phyloP scores from a whole-genome alignment of 129 eudicot genomes.

The Flaveria ramosissima region DNA sequence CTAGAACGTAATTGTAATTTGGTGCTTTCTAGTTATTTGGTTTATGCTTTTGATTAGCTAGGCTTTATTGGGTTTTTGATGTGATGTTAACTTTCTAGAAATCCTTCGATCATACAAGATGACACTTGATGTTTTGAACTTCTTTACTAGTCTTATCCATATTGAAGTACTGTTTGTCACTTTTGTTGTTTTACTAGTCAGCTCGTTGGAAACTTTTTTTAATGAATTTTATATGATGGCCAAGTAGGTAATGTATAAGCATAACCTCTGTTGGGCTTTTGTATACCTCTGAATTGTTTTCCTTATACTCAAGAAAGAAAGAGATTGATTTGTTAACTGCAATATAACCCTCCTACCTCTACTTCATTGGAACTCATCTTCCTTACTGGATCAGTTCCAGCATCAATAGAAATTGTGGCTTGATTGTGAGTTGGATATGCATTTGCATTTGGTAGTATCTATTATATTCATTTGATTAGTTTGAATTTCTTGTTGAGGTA shows the following conservation, averaged over 20 bases:
- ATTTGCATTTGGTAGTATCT: no score
- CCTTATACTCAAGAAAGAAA: background rate
- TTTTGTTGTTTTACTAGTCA: conserved; percentile 11
- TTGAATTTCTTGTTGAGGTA: no score
- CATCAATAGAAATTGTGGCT: no score
- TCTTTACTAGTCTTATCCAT: conserved; percentile 4
- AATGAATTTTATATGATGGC: conserved; percentile 11
- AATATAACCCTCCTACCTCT: no score
- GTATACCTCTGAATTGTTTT: background rate
- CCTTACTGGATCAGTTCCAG: no score
- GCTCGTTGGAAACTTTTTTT: conserved; percentile 9
- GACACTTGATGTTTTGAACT: background rate
- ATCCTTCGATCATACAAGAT: conserved; percentile 4
- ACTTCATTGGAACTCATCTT: no score
- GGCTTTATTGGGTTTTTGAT: background rate
- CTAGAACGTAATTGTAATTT: conserved; percentile 2
- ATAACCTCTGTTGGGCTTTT: background rate
- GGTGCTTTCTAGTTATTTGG: background rate
- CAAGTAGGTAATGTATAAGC: conserved; percentile 11
- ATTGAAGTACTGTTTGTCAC: background rate
- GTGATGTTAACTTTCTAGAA: conserved; percentile 18
- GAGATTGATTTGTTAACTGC: background rate
- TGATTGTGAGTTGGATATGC: no score
- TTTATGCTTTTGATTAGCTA: background rate
- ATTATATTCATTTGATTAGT: no score